Conservation (phyloP, 352 stramenopile species). For the Globisporangium abappressorium region DNA sequence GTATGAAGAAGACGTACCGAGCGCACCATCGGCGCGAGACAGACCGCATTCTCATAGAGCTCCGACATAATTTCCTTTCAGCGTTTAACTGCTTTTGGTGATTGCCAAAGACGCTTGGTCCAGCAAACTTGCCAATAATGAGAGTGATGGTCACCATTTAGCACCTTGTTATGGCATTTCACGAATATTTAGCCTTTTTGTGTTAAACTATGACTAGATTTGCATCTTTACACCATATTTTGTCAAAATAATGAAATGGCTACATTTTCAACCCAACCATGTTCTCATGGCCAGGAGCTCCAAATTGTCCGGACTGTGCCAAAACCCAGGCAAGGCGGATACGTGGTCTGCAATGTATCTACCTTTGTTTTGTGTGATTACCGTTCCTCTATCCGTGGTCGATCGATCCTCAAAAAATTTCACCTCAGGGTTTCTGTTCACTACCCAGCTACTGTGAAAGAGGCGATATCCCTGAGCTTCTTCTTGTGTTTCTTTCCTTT, state of each 20-base stretch:
- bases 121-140: not conserved
- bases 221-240: not conserved
- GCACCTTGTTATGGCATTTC: not conserved
- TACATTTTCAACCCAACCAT: not conserved
- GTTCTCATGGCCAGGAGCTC: too few relatives aligned
- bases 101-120: not conserved
- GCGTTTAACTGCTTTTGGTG: not conserved
- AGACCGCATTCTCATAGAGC: slow-evolving; percentile 75
- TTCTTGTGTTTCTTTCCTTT: slow-evolving; percentile 87
- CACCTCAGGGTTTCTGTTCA: not conserved
- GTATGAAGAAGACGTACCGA: slow-evolving; percentile 49
- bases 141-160: not conserved
- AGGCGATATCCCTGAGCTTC: slow-evolving; percentile 36
- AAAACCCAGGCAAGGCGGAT: not conserved
- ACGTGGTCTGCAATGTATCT: not conserved
- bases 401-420: not conserved
- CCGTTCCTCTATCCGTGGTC: not conserved
- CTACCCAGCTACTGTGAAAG: not conserved
- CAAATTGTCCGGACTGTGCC: too few relatives aligned
- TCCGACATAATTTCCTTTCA: slow-evolving; percentile 29
- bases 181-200: not conserved
- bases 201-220: not conserved
- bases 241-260: not conserved
- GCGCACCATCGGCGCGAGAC: slow-evolving; percentile 94
- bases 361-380: not conserved